Base-by-base conservation (phyloP, 2,329 filamentous ascomycete species). In the Tolypocladium inflatum region DNA sequence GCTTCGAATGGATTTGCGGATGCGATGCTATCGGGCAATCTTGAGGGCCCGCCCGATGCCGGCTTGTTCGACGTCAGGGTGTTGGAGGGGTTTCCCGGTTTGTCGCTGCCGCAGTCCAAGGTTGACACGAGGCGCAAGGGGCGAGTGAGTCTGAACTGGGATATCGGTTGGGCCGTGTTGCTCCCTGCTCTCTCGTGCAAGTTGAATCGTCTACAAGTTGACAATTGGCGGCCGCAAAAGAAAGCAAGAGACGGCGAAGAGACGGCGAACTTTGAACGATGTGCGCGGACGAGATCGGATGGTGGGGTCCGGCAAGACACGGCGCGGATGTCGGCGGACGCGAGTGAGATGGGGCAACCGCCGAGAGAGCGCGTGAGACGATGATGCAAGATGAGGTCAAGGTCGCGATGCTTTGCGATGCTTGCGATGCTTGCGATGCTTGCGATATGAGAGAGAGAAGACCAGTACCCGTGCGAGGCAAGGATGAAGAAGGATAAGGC, bases 301-400 rank as follows among this genome's bases (percentile, higher is more conserved):
- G 50, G 56, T 54, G 56, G 56, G 56, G 56, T 41, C 56, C 51
- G 41, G 50, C 33, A 54, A 54, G 52, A 45, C 56, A 57, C 56
- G 56, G 56, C 56, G 56, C 50, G 55, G 55, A 53, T 33, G 45
- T 57, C 55, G 55, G 55, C 55, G 26, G 55, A 37, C 45, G 15
- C 21, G 37, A 33, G 38, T 19, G 30, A 37, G 30, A 48, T n/a
- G 54, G 30, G 54, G 30, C 41, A 33, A 37, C 23, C 21, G 30
- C 41, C 17, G 4, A 41, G 45, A 33, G 53, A 50, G 23, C 9
- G 26, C 45, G 26, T 26, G 13, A 51, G 45, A 10, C 17, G 11
- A 30, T 5, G 30, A 37, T 13, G 48, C 30, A 35, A 13, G 48
- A 3, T 19, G 48, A 35, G 17, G 26, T 51, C 26, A 19, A 21